Conservation (phyloP, 495 filamentous ascomycete species). For the Pseudoneurospora amorphoporcata region DNA sequence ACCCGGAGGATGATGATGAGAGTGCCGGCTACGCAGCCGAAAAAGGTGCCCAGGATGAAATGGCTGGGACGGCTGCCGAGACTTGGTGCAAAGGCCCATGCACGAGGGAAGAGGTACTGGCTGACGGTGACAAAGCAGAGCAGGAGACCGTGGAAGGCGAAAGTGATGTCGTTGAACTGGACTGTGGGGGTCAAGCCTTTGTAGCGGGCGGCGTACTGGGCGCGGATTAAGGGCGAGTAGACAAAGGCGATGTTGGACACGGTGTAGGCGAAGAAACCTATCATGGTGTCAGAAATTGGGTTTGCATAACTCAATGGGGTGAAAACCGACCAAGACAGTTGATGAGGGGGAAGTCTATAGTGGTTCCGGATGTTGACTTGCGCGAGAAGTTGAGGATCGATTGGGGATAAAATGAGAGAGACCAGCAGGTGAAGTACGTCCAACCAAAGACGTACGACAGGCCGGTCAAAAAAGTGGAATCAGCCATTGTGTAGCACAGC, state of each 20-base stretch:
- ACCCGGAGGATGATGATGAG: conserved; percentile 46
- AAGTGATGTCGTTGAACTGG: conserved; percentile 80
- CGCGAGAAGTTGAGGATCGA: conserved; percentile 64
- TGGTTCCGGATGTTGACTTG: conserved; percentile 66
- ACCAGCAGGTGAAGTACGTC: conserved; percentile 65
- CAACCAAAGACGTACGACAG: conserved; percentile 47
- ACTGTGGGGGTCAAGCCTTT: conserved; percentile 66
- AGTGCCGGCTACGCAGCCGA: conserved; percentile 53
- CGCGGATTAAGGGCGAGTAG: conserved; percentile 63
- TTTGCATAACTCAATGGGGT: not conserved
- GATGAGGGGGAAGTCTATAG: conserved; percentile 75
- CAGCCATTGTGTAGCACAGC: not conserved
- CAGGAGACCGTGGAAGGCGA: conserved; percentile 65
- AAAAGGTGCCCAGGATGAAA: conserved; percentile 54
- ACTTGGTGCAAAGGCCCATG: conserved; percentile 68
- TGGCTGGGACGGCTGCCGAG: conserved; percentile 44
- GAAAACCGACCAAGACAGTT: conserved; percentile 60
- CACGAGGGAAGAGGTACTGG: conserved; percentile 58
- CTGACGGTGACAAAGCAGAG: conserved; percentile 55
- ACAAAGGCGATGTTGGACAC: conserved; percentile 64
- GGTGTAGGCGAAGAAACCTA: conserved; percentile 63
- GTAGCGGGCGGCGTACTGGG: conserved; percentile 79
- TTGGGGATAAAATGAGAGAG: conserved; percentile 87
- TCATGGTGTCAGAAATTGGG: not conserved
- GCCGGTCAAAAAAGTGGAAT: conserved; percentile 12